phyloP scores from a whole-genome alignment of 2,329 filamentous ascomycete genomes.

The Tolypocladium tropicale region DNA sequence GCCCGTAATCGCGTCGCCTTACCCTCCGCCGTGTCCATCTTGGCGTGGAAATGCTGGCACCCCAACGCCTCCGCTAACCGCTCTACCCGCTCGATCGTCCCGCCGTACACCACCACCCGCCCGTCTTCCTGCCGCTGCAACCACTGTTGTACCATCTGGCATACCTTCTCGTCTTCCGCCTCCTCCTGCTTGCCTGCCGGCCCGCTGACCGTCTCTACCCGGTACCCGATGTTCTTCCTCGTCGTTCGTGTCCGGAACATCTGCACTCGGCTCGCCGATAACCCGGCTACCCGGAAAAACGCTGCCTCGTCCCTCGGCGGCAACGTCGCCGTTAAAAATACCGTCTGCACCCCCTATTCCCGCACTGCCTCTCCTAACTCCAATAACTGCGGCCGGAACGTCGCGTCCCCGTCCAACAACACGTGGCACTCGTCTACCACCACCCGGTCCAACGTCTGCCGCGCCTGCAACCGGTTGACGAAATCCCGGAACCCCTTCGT shows the following conservation, averaged over 20 bases:
- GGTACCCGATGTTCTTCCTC: neutral
- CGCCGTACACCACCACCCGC: neutral
- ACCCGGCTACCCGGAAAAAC: neutral
- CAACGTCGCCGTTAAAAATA: conserved; percentile 6
- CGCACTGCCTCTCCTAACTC: neutral
- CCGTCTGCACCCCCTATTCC: conserved; percentile 1
- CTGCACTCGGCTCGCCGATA: neutral
- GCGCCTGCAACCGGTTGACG: neutral
- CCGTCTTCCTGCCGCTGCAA: neutral
- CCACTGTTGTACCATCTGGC: neutral
- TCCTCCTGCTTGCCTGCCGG: neutral
- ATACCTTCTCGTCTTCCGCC: neutral
- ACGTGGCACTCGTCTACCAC: conserved; percentile 4
- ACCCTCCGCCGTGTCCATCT: neutral
- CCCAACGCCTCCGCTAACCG: neutral
- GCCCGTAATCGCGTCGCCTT: neutral
- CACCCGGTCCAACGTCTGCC: neutral
- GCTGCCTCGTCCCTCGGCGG: neutral
- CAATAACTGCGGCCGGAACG: conserved; percentile 1
- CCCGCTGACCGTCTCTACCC: neutral
- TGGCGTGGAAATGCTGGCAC: neutral
- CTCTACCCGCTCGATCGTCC: neutral
- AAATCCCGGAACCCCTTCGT: conserved; percentile 3
- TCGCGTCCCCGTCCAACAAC: neutral
- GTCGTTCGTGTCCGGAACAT: neutral